A percentile compares a stretch with the other conserved stretches of the same genome.
phyloP scores from a whole-genome alignment of 257 asterid species.

The Scutellaria barbata region DNA sequence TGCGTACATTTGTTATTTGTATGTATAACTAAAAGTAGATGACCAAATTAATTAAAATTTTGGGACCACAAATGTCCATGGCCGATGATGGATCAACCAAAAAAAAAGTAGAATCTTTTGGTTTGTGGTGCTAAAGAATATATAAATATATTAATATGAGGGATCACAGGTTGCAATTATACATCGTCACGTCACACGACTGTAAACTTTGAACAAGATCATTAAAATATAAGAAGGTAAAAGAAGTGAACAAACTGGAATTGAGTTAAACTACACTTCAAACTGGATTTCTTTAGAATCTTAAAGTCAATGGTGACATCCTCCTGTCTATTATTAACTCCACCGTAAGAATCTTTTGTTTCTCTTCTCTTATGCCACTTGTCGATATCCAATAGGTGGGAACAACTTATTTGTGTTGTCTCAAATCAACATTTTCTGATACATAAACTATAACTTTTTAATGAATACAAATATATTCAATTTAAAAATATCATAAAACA shows the following conservation, averaged over 20 bases:
- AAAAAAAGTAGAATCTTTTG: conserved; percentile 31
- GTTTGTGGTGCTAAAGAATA: conserved; percentile 29
- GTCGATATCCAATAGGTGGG: not conserved
- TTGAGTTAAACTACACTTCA: conserved; percentile 27
- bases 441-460: too few relatives aligned
- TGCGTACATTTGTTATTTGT: too few relatives aligned
- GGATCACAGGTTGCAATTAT: conserved; percentile 4
- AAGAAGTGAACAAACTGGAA: not conserved
- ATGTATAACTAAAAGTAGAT: not conserved
- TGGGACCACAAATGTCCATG: conserved; percentile 31
- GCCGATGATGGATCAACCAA: conserved; percentile 27
- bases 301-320: conserved; percentile 24
- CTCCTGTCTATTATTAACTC: not conserved
- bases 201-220: not conserved
- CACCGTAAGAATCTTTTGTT: conserved; percentile 21
- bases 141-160: not conserved
- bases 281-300: conserved; percentile 30
- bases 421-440: too few relatives aligned
- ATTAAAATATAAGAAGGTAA: not conserved
- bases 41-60: not conserved
- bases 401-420: too few relatives aligned
- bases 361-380: not conserved
- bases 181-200: conserved; percentile 23
- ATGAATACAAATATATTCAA: too few relatives aligned
- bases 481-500: too few relatives aligned